Conservation (phyloP, 2,329 filamentous ascomycete genomes). For the Fusarium newnesense region DNA sequence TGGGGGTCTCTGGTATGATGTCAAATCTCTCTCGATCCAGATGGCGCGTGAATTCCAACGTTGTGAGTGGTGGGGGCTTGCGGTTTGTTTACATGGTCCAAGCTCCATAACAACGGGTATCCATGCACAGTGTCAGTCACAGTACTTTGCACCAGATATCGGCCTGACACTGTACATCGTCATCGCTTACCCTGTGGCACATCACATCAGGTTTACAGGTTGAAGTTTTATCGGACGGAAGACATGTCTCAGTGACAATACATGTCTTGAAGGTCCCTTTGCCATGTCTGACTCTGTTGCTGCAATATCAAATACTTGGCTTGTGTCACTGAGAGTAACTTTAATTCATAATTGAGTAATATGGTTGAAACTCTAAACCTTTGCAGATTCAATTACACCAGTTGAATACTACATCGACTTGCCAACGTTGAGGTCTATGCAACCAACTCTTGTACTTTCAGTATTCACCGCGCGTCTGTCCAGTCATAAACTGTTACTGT, state of each 20-base stretch:
- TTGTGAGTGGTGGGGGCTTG: slow-evolving; percentile 35
- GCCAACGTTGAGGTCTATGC: too few relatives aligned
- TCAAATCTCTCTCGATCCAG: slow-evolving; percentile 38
- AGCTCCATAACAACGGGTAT: slow-evolving; percentile 40
- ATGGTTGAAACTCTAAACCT: background rate
- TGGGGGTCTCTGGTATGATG: slow-evolving; percentile 44
- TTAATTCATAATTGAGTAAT: background rate
- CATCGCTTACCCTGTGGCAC: slow-evolving; percentile 6
- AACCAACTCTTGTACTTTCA: accelerated
- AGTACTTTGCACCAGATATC: background rate
- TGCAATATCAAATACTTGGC: too few relatives aligned
- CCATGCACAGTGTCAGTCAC: slow-evolving; percentile 12
- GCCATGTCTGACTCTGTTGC: background rate
- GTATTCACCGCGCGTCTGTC: background rate
- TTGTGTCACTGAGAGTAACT: background rate
- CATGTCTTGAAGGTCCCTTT: background rate
- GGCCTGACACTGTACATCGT: background rate
- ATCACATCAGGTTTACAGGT: background rate
- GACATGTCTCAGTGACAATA: background rate
- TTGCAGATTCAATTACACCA: background rate
- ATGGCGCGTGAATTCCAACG: slow-evolving; percentile 37
- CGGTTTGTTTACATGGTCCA: slow-evolving; percentile 46
- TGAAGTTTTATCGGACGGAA: background rate
- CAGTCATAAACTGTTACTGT: too few relatives aligned
- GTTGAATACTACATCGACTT: background rate